Base-by-base conservation (phyloP, 225 moss, liverwort and hornwort genomes). In the Thuidium tamariscinum region DNA sequence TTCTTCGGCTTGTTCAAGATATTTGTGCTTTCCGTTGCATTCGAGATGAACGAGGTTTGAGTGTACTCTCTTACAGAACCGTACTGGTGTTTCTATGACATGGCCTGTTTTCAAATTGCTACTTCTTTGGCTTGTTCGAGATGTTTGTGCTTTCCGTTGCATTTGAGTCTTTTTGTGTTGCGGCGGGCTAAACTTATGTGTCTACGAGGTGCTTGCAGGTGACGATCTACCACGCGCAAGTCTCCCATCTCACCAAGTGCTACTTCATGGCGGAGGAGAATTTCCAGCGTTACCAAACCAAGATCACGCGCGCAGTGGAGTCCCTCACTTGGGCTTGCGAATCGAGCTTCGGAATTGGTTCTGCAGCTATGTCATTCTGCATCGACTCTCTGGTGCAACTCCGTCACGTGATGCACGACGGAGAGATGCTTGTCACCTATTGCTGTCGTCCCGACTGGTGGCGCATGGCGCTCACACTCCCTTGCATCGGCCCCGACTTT, bases 221-320 rank as follows among this genome's bases (percentile, higher is more conserved):
- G 84, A 93, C 93, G 30, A 93, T 93, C 87, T 93, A 93, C 86
- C 93, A 93, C 82, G 90, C 93, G 11, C 93, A 93, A 84, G 91
- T 88, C 30, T 77, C 89, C 10, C 91, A 93, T 64, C 91, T 93
- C 49, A 89, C 93, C 10, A 87, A 93, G 57, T 90, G 91, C 89
- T 93, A 91, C 82, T 89, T 93, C 82, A 93, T 93, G 93, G 91
- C 90, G 37, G 93, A 93, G 90, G 93, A 93, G 59, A 93, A 93
- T 91, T 93, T 93, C 77, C 93, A 91, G 57, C 93, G 93, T n/a
- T 93, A 93, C 74, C 91, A 93, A 81, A 52, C 82, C 26, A 91
- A 91, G 87, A 89, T 93, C 51, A 84, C 69, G 88, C 56, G 86
- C 4, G 93, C 89, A 3, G 90, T 88, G 62, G 93, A 93, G 87